Conservation (phyloP, 345 rosid species). For the Gossypium bickii region DNA sequence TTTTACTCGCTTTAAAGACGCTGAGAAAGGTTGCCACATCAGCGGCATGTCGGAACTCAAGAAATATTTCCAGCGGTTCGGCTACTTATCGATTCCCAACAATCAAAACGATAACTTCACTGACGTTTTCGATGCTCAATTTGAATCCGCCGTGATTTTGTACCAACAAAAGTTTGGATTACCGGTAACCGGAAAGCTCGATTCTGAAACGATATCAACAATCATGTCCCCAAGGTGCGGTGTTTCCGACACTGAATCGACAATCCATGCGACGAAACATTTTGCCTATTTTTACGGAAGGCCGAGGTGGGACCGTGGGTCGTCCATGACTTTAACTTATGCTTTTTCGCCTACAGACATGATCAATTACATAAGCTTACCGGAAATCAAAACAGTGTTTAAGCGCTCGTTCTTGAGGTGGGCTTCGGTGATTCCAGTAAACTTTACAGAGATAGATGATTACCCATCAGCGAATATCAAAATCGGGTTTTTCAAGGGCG, state of each 20-base stretch:
- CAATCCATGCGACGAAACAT: slow-evolving; percentile 38
- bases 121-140: slow-evolving; percentile 53
- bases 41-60: slow-evolving; percentile 83
- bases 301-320: slow-evolving; percentile 56
- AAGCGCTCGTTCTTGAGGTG: slow-evolving; percentile 60
- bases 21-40: slow-evolving; percentile 57
- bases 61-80: slow-evolving; percentile 72
- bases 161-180: slow-evolving; percentile 68
- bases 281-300: slow-evolving; percentile 63
- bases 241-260: slow-evolving; percentile 42
- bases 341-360: slow-evolving; percentile 49
- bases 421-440: slow-evolving; percentile 73
- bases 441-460: slow-evolving; percentile 47
- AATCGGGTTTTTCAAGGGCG: slow-evolving; percentile 60
- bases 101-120: slow-evolving; percentile 28
- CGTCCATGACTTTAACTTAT: slow-evolving; percentile 56
- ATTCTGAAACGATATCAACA: slow-evolving; percentile 48
- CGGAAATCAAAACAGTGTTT: slow-evolving; percentile 45
- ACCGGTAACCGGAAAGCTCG: slow-evolving; percentile 59
- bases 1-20: slow-evolving; percentile 63
- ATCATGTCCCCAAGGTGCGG: slow-evolving; percentile 84
- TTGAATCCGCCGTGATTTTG: slow-evolving; percentile 47
- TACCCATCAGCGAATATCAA: slow-evolving; percentile 46
- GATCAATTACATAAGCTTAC: slow-evolving; percentile 46
- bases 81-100: slow-evolving; percentile 45